Conservation (phyloP, 805 yeast genomes). For the Hanseniaspora thailandica region DNA sequence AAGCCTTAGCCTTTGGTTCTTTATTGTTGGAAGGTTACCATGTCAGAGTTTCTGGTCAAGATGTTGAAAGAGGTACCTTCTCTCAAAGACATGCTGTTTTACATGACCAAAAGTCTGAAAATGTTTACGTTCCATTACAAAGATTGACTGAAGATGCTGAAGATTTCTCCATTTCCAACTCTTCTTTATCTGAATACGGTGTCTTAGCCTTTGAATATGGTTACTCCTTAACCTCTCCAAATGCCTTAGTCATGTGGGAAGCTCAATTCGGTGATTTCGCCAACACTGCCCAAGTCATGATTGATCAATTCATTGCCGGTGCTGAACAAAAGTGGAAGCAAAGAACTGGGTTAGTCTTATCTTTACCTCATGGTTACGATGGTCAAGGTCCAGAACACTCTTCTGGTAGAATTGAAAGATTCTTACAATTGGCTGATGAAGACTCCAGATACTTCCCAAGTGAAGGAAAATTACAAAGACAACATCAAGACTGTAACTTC, state of each 20-base stretch:
- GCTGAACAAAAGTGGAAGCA: conserved; percentile 99
- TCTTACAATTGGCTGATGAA: conserved; percentile 88
- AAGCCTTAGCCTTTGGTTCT: conserved; percentile 94
- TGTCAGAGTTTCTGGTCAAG: conserved; percentile 97
- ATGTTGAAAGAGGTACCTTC: conserved; percentile 99
- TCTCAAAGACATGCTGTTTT: conserved; percentile 98
- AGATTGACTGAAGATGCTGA: conserved; percentile 71
- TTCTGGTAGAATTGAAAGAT: conserved; percentile 93
- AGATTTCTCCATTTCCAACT: conserved; percentile 78
- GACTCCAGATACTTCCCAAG: conserved; percentile 92
- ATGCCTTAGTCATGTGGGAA: conserved; percentile 96
- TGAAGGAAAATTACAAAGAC: conserved; percentile 78
- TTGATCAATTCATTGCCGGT: conserved; percentile 91
- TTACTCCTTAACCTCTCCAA: conserved; percentile 94
- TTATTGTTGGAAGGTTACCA: conserved; percentile 86
- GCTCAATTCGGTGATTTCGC: conserved; percentile 99
- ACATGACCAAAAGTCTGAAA: conserved; percentile 87
- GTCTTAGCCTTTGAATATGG: conserved; percentile 99
- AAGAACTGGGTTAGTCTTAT: conserved; percentile 89
- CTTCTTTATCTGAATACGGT: conserved; percentile 96
- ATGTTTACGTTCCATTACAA: conserved; percentile 73
- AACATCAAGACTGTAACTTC: conserved; percentile 97
- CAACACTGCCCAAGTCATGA: conserved; percentile 95
- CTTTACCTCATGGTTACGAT: conserved; percentile 98
- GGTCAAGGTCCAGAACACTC: conserved; percentile 99